Evolutionary conservation across 352 stramenopile genomes (phyloP).

Genomic region (Peronospora tabacina): DNA sequence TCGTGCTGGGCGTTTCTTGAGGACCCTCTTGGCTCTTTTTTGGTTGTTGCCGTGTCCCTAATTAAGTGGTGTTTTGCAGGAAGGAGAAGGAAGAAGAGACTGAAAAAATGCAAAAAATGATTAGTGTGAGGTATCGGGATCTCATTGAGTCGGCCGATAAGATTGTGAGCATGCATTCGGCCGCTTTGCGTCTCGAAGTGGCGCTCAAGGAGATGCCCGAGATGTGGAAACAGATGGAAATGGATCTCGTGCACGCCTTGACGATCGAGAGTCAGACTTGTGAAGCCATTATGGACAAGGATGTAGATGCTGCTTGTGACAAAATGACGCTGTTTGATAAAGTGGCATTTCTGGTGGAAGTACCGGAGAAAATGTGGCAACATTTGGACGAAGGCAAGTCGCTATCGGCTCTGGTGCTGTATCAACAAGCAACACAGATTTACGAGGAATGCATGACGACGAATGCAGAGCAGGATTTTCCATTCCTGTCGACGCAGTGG

Average conservation of each 20-base stretch:
- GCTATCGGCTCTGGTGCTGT: slow-evolving; percentile 42
- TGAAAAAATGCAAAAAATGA: slow-evolving; percentile 90
- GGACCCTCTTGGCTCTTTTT: too few species aligned
- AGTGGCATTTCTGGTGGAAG: slow-evolving; percentile 47
- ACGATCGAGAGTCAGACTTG: slow-evolving; percentile 3
- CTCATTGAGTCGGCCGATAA: slow-evolving; percentile 90
- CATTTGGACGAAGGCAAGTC: slow-evolving; percentile 55
- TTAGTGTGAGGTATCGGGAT: slow-evolving; percentile 87
- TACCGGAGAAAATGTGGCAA: slow-evolving; percentile 64
- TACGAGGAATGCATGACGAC: slow-evolving; percentile 21
- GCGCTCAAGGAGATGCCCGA: slow-evolving; percentile 80
- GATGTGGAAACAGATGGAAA: slow-evolving; percentile 70
- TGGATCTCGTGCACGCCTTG: slow-evolving; percentile 29
- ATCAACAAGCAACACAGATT: slow-evolving; percentile 31
- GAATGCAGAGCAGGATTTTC: slow-evolving; percentile 26
- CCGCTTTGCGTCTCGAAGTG: slow-evolving; percentile 65
- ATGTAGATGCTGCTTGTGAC: background rate
- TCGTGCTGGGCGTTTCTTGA: too few species aligned
- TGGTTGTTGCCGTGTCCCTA: background rate
- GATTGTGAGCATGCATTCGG: slow-evolving; percentile 90
- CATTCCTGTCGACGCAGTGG: slow-evolving; percentile 64
- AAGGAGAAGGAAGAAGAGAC: slow-evolving; percentile 85
- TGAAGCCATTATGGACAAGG: background rate
- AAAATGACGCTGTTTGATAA: background rate
- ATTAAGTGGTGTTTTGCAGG: slow-evolving; percentile 16